A percentile compares a stretch with the other conserved stretches of the same genome.
Evolutionary conservation across 2,329 filamentous ascomycete genomes (phyloP).

Genomic region (Aspergillus fructus): DNA sequence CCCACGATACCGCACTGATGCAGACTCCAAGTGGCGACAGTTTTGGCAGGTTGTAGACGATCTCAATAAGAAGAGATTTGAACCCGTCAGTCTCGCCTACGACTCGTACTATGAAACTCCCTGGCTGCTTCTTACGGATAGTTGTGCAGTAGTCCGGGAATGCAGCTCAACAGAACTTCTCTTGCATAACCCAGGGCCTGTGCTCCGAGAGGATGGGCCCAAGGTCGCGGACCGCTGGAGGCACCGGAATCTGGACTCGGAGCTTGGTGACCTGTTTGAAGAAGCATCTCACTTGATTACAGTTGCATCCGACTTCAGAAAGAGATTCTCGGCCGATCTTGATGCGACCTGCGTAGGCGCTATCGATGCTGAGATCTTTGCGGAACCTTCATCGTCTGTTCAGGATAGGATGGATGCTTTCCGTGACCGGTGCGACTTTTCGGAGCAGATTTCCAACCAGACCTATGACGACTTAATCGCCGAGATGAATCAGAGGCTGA

Average conservation of each 20-base stretch:
- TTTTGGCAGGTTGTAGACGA: constrained; percentile 86
- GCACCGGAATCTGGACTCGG: constrained; percentile 42
- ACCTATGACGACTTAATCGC: constrained; percentile 70
- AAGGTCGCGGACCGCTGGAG: constrained; percentile 44
- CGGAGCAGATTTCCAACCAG: constrained; percentile 77
- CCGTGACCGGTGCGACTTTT: constrained; percentile 75
- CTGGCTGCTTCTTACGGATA: constrained; percentile 83
- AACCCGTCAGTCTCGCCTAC: constrained; percentile 74
- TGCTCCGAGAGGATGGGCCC: constrained; percentile 37
- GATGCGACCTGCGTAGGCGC: constrained; percentile 66
- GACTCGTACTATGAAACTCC: constrained; percentile 70
- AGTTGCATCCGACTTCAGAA: constrained; percentile 68
- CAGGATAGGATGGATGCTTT: constrained; percentile 74
- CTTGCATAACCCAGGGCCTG: constrained; percentile 61
- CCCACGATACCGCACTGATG: constrained; percentile 69
- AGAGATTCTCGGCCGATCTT: constrained; percentile 68
- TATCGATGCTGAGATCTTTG: constrained; percentile 70
- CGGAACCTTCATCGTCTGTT: constrained; percentile 68
- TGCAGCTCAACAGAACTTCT: constrained; percentile 77
- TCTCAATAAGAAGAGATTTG: constrained; percentile 80
- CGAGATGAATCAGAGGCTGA: constrained; percentile 64
- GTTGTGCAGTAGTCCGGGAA: constrained; percentile 73
- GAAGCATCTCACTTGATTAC: constrained; percentile 64
- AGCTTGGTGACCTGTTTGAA: constrained; percentile 55
- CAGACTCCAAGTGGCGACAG: constrained; percentile 81